Base-by-base conservation (phyloP, 2,329 filamentous ascomycete genomes). In the Capronia epimyces region DNA sequence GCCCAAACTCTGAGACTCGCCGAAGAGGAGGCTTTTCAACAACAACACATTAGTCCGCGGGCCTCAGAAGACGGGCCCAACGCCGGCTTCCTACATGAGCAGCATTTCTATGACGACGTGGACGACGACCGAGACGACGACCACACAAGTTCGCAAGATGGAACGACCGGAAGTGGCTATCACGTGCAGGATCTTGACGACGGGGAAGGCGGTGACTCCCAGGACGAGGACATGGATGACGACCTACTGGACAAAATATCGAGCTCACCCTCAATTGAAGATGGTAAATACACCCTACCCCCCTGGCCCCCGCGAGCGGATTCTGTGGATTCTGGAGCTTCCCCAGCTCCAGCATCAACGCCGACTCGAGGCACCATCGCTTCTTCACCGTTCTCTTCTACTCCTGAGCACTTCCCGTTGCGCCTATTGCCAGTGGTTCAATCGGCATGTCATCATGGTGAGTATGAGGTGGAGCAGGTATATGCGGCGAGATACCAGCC, bases 241-340 rank as follows among this genome's bases (percentile, higher is more conserved):
- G 91, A 97, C 69, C 83, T 95, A 83, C 89, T 95, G 86, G 93
- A 97, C 75, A 93, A 93, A 71, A 96, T 98, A 60, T 97, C 91
- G 64, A 97, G 90, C 71, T 97, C 91, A 64, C 93, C 93, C 66
- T 97, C 91, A 63, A 98, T 98, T 71, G 89, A 95, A 77, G 91
- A 97, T 85, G 91, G 91, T 98, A 83, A 79, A 89, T 93, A 75
- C 73, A 71, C 69, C 71, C 64, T 68, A 60, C 65, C 66, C 66
- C 57, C 63, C 42, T 74, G 72, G 71, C 70, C 71, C 57, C 56
- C 58, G 48, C 69, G 72, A 57, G 64, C 62, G 52, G 66, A 68
- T 59, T 76, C 71, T 58, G 57, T 72, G 62, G 67, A 68, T 43
- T 45, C 31, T 55, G 57, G 47, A 60, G 55, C 55, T 51, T 53